Evolutionary conservation across 2,329 filamentous ascomycete species (phyloP).

Genomic region (Exophiala phaeomuriformis): DNA sequence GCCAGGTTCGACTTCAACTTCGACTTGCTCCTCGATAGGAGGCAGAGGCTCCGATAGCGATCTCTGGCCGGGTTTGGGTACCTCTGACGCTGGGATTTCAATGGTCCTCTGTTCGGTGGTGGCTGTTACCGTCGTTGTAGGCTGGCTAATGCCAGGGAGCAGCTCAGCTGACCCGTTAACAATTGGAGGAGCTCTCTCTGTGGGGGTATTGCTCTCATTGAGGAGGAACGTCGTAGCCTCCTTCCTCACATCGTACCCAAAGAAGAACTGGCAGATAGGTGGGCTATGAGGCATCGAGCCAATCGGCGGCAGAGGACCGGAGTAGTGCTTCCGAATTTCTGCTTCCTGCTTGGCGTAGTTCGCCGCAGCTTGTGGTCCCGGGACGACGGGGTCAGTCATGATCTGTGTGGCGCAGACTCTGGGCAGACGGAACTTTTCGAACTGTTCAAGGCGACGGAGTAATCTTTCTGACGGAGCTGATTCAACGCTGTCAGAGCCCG

Average conservation of each 20-base stretch:
- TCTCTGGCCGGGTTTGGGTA: too few species aligned
- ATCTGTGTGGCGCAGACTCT: conserved; percentile 26
- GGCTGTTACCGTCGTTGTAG: too few species aligned
- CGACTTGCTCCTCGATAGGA: too few species aligned
- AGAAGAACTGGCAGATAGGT: conserved; percentile 26
- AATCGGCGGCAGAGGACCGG: conserved; percentile 24
- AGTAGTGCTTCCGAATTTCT: conserved; percentile 25
- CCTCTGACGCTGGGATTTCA: neutral
- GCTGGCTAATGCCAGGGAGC: neutral
- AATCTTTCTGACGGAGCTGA: conserved; percentile 17
- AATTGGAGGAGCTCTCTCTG: neutral
- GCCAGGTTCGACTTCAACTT: neutral
- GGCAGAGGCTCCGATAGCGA: too few species aligned
- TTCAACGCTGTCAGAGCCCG: conserved; percentile 9
- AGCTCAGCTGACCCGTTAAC: neutral
- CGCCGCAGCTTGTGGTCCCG: conserved; percentile 23
- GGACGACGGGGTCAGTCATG: conserved; percentile 24
- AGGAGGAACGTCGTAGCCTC: conserved; percentile 17
- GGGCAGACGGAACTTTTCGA: conserved; percentile 22
- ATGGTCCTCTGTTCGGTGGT: neutral
- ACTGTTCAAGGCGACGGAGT: conserved; percentile 20
- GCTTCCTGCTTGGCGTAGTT: conserved; percentile 24
- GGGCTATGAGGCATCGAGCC: conserved; percentile 24
- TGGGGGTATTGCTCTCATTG: neutral
- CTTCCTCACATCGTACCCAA: conserved; percentile 25